Percentiles rank a stretch among this genome's conserved stretches.
Conservation (phyloP, 2,329 filamentous ascomycete species). For the Didymella arachidicola region DNA sequence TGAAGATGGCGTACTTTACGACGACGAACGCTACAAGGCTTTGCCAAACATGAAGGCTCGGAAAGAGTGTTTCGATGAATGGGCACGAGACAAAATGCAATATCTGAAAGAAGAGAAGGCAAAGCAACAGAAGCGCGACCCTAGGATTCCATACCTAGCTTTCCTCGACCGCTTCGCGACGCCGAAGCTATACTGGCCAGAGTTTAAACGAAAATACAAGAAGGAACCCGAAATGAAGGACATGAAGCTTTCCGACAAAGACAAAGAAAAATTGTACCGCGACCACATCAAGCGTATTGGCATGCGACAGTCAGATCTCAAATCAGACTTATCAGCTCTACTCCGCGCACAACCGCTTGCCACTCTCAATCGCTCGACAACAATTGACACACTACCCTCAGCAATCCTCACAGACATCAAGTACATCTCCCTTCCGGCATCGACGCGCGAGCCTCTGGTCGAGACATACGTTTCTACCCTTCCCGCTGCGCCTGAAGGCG, state of each 20-base stretch:
- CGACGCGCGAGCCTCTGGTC: slow-evolving; percentile 69
- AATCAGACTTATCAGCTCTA: slow-evolving; percentile 72
- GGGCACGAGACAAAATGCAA: slow-evolving; percentile 80
- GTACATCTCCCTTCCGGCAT: slow-evolving; percentile 71
- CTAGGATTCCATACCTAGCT: slow-evolving; percentile 79
- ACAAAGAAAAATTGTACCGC: slow-evolving; percentile 80
- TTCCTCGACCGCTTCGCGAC: slow-evolving; percentile 84
- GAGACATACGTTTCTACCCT: slow-evolving; percentile 72
- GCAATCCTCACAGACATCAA: slow-evolving; percentile 71
- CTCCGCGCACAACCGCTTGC: slow-evolving; percentile 68
- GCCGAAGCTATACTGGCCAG: slow-evolving; percentile 94
- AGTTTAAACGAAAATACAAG: slow-evolving; percentile 91
- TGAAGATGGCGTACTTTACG: slow-evolving; percentile 79
- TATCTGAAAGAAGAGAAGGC: slow-evolving; percentile 75
- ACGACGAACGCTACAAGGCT: slow-evolving; percentile 86
- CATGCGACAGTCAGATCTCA: slow-evolving; percentile 70
- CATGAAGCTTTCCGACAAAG: slow-evolving; percentile 65
- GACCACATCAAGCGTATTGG: slow-evolving; percentile 74
- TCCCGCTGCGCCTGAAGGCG: slow-evolving; percentile 62
- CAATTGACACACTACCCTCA: slow-evolving; percentile 65
- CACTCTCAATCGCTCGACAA: slow-evolving; percentile 67
- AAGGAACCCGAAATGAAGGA: slow-evolving; percentile 84
- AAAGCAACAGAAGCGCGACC: slow-evolving; percentile 81
- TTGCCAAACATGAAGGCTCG: slow-evolving; percentile 81
- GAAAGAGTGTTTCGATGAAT: slow-evolving; percentile 82